phyloP scores from a whole-genome alignment of 768 basidiomycete species.

The Xerocomellus dryophilus region DNA sequence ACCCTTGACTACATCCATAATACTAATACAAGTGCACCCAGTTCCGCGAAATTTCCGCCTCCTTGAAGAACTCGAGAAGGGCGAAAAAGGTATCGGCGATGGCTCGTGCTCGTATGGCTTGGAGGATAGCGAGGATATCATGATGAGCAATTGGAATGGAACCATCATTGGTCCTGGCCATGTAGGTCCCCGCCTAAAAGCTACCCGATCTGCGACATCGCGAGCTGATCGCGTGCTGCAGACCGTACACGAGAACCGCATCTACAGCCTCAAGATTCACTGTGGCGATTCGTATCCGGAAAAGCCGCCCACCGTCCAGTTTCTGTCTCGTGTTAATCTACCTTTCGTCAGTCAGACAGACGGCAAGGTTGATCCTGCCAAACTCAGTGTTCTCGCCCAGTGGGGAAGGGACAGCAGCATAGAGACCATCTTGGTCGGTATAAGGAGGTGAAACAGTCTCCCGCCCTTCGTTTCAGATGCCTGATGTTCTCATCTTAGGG shows the following conservation, averaged over 20 bases:
- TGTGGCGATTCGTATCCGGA: slow-evolving; percentile 81
- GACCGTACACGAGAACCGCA: slow-evolving; percentile 98
- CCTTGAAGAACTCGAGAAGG: slow-evolving; percentile 98
- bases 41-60: slow-evolving; percentile 97
- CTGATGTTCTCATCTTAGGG: slow-evolving; percentile 46
- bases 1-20: neutral
- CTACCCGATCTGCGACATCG: slow-evolving; percentile 13
- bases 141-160: slow-evolving; percentile 98
- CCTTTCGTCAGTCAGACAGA: slow-evolving; percentile 79
- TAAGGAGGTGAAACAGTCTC: slow-evolving; percentile 62
- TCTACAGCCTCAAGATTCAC: slow-evolving; percentile 90
- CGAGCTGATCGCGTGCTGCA: slow-evolving; percentile 31
- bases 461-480: neutral
- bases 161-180: slow-evolving; percentile 99
- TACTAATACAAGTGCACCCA: slow-evolving; percentile 32
- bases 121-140: slow-evolving; percentile 92
- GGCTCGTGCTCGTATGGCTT: slow-evolving; percentile 97
- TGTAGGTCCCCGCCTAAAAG: slow-evolving; percentile 46
- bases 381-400: slow-evolving; percentile 65
- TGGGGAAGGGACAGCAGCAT: slow-evolving; percentile 81
- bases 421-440: slow-evolving; percentile 89
- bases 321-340: slow-evolving; percentile 86
- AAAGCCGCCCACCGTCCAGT: slow-evolving; percentile 72
- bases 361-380: slow-evolving; percentile 75
- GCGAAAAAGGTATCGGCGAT: slow-evolving; percentile 99